Percentiles rank a stretch among this genome's conserved stretches.
These are phyloP conservation scores for Trichoderma lentiforme DNA, from an alignment of 2,329 filamentous ascomycete species.

Conservation along the genomic window DNA sequence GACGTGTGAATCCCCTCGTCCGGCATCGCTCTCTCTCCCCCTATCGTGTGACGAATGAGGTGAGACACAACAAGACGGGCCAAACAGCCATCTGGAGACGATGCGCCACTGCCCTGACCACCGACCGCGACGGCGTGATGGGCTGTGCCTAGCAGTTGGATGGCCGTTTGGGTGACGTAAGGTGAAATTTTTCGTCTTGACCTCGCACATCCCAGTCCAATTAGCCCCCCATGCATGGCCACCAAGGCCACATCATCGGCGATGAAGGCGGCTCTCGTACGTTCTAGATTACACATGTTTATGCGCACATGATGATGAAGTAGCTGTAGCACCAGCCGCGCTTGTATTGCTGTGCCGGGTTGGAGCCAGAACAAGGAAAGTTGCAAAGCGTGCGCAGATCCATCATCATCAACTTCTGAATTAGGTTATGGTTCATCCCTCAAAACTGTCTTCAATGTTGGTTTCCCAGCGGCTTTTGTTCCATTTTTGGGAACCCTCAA, in stretches of 20 bases:
- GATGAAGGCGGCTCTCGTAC: slow-evolving; percentile 1
- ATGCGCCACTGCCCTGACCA: slow-evolving; percentile 9
- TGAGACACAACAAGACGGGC: background rate
- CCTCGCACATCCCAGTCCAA: background rate
- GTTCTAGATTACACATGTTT: slow-evolving; percentile 9
- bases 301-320: slow-evolving; percentile 16
- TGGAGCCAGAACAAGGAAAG: background rate
- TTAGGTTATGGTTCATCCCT: slow-evolving; percentile 2
- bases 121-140: background rate
- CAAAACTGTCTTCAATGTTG: background rate
- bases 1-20: background rate
- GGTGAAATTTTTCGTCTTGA: background rate
- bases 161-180: slow-evolving; percentile 12
- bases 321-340: background rate
- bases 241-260: slow-evolving; percentile 16
- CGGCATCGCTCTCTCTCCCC: background rate
- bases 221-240: slow-evolving; percentile 4
- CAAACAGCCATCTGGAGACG: background rate
- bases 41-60: background rate
- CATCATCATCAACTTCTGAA: slow-evolving; percentile 11
- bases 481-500: background rate
- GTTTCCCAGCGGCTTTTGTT: background rate
- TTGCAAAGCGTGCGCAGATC: slow-evolving; percentile 7
- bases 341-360: background rate
- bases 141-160: slow-evolving; percentile 8